Evolutionary conservation across 2,329 filamentous ascomycete genomes (phyloP).

Genomic region (Botrytis medusae): DNA sequence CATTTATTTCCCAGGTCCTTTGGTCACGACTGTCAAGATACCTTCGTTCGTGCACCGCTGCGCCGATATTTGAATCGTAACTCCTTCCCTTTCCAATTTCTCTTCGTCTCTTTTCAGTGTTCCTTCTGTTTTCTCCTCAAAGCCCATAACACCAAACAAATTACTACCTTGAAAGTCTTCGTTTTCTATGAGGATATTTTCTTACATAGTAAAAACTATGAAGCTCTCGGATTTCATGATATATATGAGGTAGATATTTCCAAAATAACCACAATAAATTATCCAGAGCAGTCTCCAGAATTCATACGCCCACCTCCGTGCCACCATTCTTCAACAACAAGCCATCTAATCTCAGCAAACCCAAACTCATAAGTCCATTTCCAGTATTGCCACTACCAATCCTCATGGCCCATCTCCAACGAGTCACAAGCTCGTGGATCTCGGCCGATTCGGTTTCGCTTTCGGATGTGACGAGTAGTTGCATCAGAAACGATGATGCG

Average conservation of each 20-base stretch:
- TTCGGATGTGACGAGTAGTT: constrained; percentile 36
- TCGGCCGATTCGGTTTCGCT: constrained; percentile 34
- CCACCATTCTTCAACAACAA: constrained; percentile 34
- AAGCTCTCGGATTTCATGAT: neutral
- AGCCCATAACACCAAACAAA: neutral
- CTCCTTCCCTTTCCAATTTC: neutral
- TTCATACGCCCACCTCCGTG: neutral
- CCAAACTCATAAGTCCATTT: constrained; percentile 36
- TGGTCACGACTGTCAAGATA: neutral
- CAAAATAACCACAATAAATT: neutral
- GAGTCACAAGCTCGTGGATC: constrained; percentile 34
- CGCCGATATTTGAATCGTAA: neutral
- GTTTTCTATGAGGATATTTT: neutral
- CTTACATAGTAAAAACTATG: too few relatives aligned
- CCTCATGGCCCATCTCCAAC: constrained; percentile 39
- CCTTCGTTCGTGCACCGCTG: neutral
- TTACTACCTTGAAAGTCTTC: neutral
- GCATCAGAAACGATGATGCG: constrained; percentile 40
- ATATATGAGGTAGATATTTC: neutral
- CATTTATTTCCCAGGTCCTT: neutral
- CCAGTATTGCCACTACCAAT: constrained; percentile 34
- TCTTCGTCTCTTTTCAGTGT: neutral
- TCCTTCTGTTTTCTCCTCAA: neutral
- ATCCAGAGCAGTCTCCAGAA: neutral
- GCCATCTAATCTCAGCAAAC: constrained; percentile 37